Evolutionary conservation across 306 rosid species (phyloP).

Genomic region (Mimosa pudica): DNA sequence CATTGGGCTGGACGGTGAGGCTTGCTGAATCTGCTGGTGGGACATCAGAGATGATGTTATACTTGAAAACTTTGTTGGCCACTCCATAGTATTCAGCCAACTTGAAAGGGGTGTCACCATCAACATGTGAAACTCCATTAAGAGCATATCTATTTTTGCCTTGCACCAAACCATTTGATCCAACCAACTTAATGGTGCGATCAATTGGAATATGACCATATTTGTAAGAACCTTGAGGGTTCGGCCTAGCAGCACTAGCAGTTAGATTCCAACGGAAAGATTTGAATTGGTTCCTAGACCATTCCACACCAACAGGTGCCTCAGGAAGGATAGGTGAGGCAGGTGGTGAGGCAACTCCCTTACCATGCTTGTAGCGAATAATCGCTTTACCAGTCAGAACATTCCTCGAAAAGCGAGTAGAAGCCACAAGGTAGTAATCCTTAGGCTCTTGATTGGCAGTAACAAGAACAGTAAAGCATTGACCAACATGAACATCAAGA

Average conservation of each 20-base stretch:
- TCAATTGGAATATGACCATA: conserved; percentile 1
- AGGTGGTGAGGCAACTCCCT: background rate
- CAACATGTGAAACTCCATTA: conserved; percentile 6
- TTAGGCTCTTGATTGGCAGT: conserved; percentile 3
- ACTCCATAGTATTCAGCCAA: conserved; percentile 41
- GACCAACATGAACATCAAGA: conserved; percentile 5
- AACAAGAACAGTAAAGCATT: conserved; percentile 10
- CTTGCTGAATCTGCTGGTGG: conserved; percentile 17
- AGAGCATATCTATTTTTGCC: conserved; percentile 10
- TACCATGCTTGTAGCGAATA: background rate
- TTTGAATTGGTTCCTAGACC: conserved; percentile 6
- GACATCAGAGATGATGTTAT: conserved; percentile 35
- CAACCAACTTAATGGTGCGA: background rate
- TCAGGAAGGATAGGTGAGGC: background rate
- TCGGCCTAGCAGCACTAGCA: conserved; percentile 22
- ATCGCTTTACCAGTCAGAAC: conserved; percentile 6
- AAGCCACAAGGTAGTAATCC: conserved; percentile 15
- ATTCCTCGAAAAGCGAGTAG: background rate
- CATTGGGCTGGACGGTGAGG: conserved; percentile 38
- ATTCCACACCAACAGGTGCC: background rate
- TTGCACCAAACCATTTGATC: background rate
- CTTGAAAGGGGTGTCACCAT: conserved; percentile 3
- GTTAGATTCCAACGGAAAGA: conserved; percentile 20
- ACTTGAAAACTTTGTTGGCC: conserved; percentile 45
- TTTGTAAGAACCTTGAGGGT: conserved; percentile 15